Evolutionary conservation across 371 early-diverging fungal species (phyloP), one percentile per base, ranked within the genome.

Genomic region (Rhizomucor miehei): DNA sequence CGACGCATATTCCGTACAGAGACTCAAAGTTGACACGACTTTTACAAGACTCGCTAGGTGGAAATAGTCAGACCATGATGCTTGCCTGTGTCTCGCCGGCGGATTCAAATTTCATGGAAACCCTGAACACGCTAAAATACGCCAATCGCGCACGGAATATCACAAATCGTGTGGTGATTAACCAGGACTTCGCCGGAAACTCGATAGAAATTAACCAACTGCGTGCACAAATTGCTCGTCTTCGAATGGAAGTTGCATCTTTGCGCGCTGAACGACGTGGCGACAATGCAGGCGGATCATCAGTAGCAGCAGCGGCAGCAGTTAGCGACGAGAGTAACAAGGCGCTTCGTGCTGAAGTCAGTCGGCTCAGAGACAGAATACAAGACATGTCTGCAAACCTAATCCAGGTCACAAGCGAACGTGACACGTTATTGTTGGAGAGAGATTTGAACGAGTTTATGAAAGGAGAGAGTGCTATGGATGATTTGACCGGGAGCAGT

Each of bases 11-110:
- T n/a, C 99, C 99, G 2, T 99, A 93, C 63, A 85, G 99, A 67
- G 75, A 99, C 65, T 91, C 92, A 8, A 99, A 99, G 70, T 82
- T 99, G 23, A 75, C 75, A 10, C 84, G 85, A 50, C 80, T 99
- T 38, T 82, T 99, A 48, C 94, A 99, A 73, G 93, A 95, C 65
- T 94, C 94, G 12, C 80, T 99, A 14, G 97, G 96, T 44, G 99
- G 97, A 17, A 95, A 92, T 52, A 86, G 89, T 35, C 87, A 87
- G 50, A 91, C 95, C 0, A 64, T 97, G 44, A 93, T 97, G 93
- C 71, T 97, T 46, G 95, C 95, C 4, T 97, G 97, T 79, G 84
- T 95, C 0, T 86, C 88, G 46, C 89, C 92, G 3, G 80, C 89
- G 12, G 86, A 89, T 52, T 75, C 71, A 25, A 89, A 92, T 73